Percentiles rank a stretch among this genome's conserved stretches.
Conservation (phyloP, 164 flowering plant genomes). For the Kingdonia uniflora region DNA sequence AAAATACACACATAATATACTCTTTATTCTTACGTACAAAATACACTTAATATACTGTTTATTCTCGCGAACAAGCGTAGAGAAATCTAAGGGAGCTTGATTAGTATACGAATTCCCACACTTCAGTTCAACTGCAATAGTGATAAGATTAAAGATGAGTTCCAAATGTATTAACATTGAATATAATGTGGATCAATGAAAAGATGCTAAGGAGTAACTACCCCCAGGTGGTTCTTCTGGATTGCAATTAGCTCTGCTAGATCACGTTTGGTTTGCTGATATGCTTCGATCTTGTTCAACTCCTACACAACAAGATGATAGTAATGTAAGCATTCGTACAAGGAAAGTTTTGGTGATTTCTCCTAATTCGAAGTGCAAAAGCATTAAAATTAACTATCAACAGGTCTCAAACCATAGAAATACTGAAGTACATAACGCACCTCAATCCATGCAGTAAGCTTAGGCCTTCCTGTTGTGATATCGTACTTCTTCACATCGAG, state of each 20-base stretch:
- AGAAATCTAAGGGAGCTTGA: not conserved
- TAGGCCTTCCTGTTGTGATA: slow-evolving; percentile 55
- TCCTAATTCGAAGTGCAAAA: too few species aligned
- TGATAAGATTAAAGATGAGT: too few species aligned
- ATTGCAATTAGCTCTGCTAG: slow-evolving; percentile 41
- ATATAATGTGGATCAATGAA: too few species aligned
- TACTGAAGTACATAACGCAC: slow-evolving; percentile 20
- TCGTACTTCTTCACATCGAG: slow-evolving; percentile 57
- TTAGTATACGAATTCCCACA: not conserved
- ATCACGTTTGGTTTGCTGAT: slow-evolving; percentile 41
- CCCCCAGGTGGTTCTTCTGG: slow-evolving; percentile 39
- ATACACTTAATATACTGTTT: not conserved
- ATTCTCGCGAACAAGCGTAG: not conserved
- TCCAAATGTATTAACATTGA: too few species aligned
- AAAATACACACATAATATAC: not conserved
- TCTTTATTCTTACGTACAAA: not conserved
- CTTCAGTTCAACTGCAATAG: slow-evolving; percentile 6
- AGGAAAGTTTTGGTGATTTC: not conserved
- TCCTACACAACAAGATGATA: slow-evolving; percentile 33
- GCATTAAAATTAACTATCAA: too few species aligned
- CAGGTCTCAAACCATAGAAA: not conserved
- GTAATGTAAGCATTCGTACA: not conserved
- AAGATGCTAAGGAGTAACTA: not conserved
- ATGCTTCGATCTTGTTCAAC: slow-evolving; percentile 52
- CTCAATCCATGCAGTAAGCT: slow-evolving; percentile 64